Conservation (phyloP, 495 filamentous ascomycete species). For the Aspergillus campestris region DNA sequence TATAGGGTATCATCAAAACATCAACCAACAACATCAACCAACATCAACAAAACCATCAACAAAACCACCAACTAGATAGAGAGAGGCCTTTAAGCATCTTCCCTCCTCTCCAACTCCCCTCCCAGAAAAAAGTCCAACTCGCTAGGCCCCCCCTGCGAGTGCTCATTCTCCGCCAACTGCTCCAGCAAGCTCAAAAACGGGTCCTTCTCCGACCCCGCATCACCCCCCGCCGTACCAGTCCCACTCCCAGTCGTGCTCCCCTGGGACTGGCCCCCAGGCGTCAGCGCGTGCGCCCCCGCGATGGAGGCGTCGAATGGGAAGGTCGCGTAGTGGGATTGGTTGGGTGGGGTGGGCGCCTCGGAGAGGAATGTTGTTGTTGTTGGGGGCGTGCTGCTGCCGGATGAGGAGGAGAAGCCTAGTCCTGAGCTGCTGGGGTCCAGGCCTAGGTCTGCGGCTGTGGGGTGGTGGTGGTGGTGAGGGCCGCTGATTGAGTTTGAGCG, state of each 20-base stretch:
- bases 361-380: constrained; percentile 21
- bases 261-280: constrained; percentile 32
- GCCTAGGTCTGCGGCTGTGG: neutral
- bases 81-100: neutral
- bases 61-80: too few relatives aligned
- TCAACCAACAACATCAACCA: too few relatives aligned
- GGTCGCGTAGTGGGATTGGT: constrained; percentile 35
- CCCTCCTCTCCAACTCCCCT: constrained; percentile 11
- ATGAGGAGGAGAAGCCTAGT: constrained; percentile 27
- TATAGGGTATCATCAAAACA: too few relatives aligned
- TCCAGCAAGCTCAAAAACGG: constrained; percentile 72
- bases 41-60: too few relatives aligned
- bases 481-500: constrained; percentile 7
- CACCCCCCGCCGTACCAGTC: constrained; percentile 20
- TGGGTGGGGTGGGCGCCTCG: constrained; percentile 23
- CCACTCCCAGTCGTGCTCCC: constrained; percentile 25
- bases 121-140: constrained; percentile 64
- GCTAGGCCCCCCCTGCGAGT: constrained; percentile 49
- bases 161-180: constrained; percentile 71
- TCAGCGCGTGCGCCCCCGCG: constrained; percentile 13
- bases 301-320: constrained; percentile 33
- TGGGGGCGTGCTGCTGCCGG: constrained; percentile 24
- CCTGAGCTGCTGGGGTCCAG: constrained; percentile 3
- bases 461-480: constrained; percentile 9
- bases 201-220: constrained; percentile 51